Conservation (phyloP, 1,284 basidiomycete species). For the Rhodofomes roseus region DNA sequence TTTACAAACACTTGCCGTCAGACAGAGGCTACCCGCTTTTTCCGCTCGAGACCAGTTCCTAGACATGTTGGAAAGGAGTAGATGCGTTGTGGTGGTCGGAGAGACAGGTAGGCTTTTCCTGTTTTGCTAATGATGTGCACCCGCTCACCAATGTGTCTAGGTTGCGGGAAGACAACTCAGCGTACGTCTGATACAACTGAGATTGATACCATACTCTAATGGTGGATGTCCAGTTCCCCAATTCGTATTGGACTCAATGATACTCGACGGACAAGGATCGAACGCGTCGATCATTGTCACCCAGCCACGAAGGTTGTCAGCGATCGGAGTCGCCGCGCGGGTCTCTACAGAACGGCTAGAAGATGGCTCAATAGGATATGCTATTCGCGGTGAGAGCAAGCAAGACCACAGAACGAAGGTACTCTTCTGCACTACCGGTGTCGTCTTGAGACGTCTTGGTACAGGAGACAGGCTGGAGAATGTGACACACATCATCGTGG, state of each 20-base stretch:
- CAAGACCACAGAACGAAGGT: slow-evolving; percentile 67
- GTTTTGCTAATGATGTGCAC: neutral
- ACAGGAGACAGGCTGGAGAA: slow-evolving; percentile 68
- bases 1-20: slow-evolving; percentile 48
- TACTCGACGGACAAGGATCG: slow-evolving; percentile 58
- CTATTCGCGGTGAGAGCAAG: slow-evolving; percentile 87
- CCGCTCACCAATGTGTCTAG: slow-evolving; percentile 28
- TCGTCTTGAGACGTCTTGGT: slow-evolving; percentile 80
- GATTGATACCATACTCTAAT: neutral
- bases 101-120: slow-evolving; percentile 60
- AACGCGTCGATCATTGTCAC: slow-evolving; percentile 82
- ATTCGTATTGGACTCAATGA: slow-evolving; percentile 85
- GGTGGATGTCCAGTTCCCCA: slow-evolving; percentile 65
- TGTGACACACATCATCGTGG: slow-evolving; percentile 86
- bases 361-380: slow-evolving; percentile 85
- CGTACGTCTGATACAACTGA: slow-evolving; percentile 35
- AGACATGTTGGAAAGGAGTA: slow-evolving; percentile 50
- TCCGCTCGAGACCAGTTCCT: slow-evolving; percentile 64
- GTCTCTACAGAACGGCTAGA: slow-evolving; percentile 85
- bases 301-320: slow-evolving; percentile 88
- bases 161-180: slow-evolving; percentile 90
- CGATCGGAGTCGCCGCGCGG: slow-evolving; percentile 85
- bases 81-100: slow-evolving; percentile 81
- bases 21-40: slow-evolving; percentile 78
- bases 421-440: slow-evolving; percentile 92